phyloP scores from a whole-genome alignment of 2,329 filamentous ascomycete species.

The Fonsecaea pedrosoi region DNA sequence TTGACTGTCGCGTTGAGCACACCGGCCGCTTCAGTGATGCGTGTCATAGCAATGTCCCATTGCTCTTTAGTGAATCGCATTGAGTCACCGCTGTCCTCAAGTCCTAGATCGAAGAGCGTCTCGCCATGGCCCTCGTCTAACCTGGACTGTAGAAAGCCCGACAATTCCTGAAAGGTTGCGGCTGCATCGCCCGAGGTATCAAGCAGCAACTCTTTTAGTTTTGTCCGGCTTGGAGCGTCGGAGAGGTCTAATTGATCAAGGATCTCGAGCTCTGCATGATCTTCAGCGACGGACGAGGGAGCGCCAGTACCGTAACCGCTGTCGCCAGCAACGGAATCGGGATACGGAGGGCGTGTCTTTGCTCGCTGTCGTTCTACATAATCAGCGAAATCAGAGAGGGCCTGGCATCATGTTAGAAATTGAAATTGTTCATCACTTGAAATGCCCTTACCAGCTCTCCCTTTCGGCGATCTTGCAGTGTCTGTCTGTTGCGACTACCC shows the following conservation, averaged over 20 bases:
- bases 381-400: slow-evolving; percentile 94
- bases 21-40: slow-evolving; percentile 70
- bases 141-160: slow-evolving; percentile 69
- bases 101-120: slow-evolving; percentile 86
- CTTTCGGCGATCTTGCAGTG: slow-evolving; percentile 79
- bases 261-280: slow-evolving; percentile 89
- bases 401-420: slow-evolving; percentile 53
- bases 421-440: slow-evolving; percentile 16
- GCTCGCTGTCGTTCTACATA: slow-evolving; percentile 95
- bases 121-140: slow-evolving; percentile 87
- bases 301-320: slow-evolving; percentile 49
- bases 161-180: slow-evolving; percentile 67
- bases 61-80: slow-evolving; percentile 77
- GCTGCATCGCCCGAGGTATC: slow-evolving; percentile 62
- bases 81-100: slow-evolving; percentile 85
- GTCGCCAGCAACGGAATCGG: slow-evolving; percentile 48
- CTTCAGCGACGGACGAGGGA: slow-evolving; percentile 56
- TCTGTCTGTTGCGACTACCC: slow-evolving; percentile 63
- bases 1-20: slow-evolving; percentile 75
- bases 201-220: slow-evolving; percentile 78
- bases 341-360: slow-evolving; percentile 48
- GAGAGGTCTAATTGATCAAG: slow-evolving; percentile 78
- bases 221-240: slow-evolving; percentile 71
- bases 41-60: slow-evolving; percentile 74
- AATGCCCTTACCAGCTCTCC: slow-evolving; percentile 74